Percentiles rank a stretch among this genome's conserved stretches.
phyloP scores from a whole-genome alignment of 2,329 filamentous ascomycete species.

The Calonectria hongkongensis region DNA sequence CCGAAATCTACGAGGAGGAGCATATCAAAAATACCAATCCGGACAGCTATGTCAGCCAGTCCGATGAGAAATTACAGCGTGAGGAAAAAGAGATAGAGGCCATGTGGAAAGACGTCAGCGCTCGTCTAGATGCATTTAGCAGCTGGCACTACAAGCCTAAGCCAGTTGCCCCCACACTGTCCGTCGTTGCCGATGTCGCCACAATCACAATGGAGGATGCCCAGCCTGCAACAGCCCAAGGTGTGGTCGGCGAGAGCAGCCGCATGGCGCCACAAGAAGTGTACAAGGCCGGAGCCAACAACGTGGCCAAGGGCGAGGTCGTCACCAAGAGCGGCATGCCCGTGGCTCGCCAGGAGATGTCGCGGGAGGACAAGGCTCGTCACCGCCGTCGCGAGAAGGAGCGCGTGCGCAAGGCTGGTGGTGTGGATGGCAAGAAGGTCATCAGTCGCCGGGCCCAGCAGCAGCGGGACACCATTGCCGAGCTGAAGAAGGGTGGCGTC shows the following conservation, averaged over 20 bases:
- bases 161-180: conserved; percentile 85
- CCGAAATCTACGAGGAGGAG: conserved; percentile 95
- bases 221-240: conserved; percentile 87
- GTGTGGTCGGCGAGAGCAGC: conserved; percentile 79
- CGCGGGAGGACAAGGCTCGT: conserved; percentile 87
- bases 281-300: conserved; percentile 84
- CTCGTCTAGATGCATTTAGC: conserved; percentile 89
- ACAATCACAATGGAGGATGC: conserved; percentile 96
- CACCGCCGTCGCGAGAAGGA: conserved; percentile 89
- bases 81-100: conserved; percentile 89
- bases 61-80: conserved; percentile 87
- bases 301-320: conserved; percentile 80
- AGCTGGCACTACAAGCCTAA: conserved; percentile 98
- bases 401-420: conserved; percentile 82
- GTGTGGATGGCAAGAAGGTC: conserved; percentile 65
- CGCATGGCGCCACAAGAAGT: conserved; percentile 96
- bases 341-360: conserved; percentile 89
- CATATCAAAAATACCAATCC: conserved; percentile 87
- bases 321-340: conserved; percentile 86
- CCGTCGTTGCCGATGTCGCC: conserved; percentile 92
- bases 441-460: conserved; percentile 74
- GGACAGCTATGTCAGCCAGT: conserved; percentile 84
- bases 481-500: conserved; percentile 89
- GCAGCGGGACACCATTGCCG: conserved; percentile 73
- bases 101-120: conserved; percentile 88